Evolutionary conservation across 2,329 filamentous ascomycete species (phyloP), one percentile per base, ranked within the genome.

Genomic region (Emergomyces pasteurianus): DNA sequence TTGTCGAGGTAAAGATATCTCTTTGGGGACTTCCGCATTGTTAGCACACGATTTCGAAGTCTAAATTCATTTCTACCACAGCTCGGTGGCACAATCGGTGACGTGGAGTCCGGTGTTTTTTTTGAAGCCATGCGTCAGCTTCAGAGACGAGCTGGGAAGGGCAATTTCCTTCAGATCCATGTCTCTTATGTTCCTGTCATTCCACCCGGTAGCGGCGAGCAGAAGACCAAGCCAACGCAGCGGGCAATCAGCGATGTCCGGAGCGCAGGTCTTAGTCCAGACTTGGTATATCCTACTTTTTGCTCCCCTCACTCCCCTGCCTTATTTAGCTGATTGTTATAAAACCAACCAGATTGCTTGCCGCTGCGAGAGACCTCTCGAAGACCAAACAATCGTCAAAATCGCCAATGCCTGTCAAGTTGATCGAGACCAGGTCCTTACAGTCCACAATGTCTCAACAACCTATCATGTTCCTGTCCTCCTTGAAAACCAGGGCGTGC

Each of bases 181-280:
- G 92, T 96, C 63, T 91, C 88, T 4, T 89, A 92, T 68, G 87
- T 97, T 40, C 94, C 92, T 1, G 82, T 92, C 40, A 83, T 87
- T 46, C 76, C 81, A 63, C 43, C 38, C 6, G 68, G 66, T 56
- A 55, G 60, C 18, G 82, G 83, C 40, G 87, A 97, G 79, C 86
- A 95, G 75, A 97, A 97, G 83, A 97, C 92, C 10, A 97, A 97
- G 78, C 94, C 94, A 0, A 99, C 94, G 0, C 94, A 99, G 74
- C 85, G 90, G 69, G 90, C 92, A 31, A 90, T 97, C 69, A 87
- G 87, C 71, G 85, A 88, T 68, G 86, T 92, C 64, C 87, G 92
- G 64, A 92, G 88, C 71, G 87, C 89, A 64, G 91, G 91, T 71
- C 76, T 90, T 60, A 83, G 80, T 62, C 87, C 86, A 1, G 86